Conservation (phyloP, 495 filamentous ascomycete genomes). For the Neohortaea acidophila region DNA sequence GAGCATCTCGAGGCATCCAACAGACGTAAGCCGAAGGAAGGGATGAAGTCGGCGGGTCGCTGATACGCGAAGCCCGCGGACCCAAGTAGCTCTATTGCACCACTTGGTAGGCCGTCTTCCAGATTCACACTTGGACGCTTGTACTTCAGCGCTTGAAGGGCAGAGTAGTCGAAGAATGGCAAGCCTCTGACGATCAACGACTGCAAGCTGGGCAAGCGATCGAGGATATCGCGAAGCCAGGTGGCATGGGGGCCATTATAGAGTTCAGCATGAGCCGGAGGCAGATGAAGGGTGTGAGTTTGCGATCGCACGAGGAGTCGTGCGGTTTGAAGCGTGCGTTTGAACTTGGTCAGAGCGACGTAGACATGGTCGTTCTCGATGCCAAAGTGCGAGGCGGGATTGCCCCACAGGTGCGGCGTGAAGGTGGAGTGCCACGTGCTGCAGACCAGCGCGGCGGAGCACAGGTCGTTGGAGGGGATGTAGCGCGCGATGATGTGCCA, state of each 20-base stretch:
- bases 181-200: constrained; percentile 45
- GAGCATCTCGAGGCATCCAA: constrained; percentile 42
- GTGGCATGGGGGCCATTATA: constrained; percentile 46
- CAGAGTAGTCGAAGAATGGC: constrained; percentile 49
- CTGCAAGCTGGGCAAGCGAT: constrained; percentile 44
- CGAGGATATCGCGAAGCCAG: constrained; percentile 48
- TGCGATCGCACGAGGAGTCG: constrained; percentile 38
- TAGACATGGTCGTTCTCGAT: constrained; percentile 49
- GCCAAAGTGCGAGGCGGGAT: constrained; percentile 49
- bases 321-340: constrained; percentile 41
- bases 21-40: constrained; percentile 33
- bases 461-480: constrained; percentile 43
- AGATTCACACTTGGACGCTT: constrained; percentile 3
- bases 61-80: constrained; percentile 3
- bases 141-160: constrained; percentile 36
- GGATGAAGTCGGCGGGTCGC: neutral
- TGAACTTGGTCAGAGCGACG: constrained; percentile 50
- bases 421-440: constrained; percentile 45
- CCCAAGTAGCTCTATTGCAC: constrained; percentile 8
- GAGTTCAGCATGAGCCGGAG: constrained; percentile 48
- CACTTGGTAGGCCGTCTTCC: neutral
- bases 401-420: constrained; percentile 48
- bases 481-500: constrained; percentile 50
- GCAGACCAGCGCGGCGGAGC: constrained; percentile 42
- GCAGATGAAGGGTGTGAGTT: constrained; percentile 53